Base-by-base conservation (phyloP, 1,139 yeast genomes). In the Yamadazyma dendronema region DNA sequence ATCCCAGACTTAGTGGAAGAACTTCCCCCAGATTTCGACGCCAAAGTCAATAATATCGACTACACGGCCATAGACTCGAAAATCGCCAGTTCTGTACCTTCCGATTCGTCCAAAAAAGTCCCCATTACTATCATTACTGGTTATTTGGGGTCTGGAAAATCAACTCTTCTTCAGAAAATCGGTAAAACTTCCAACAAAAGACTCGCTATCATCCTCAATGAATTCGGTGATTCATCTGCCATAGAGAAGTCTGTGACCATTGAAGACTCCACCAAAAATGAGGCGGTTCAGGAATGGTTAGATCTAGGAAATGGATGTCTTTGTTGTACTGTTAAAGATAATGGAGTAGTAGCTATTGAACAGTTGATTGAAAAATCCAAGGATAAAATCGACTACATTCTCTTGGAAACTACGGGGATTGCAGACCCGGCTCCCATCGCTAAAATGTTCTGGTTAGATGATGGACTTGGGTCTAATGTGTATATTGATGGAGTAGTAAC, bases 371-470 rank as follows among this genome's bases (percentile, higher is more conserved):
- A 80, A 34, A 74, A 81, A 34, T 77, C 84, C 28, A 84, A 82
- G 12, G 83, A 78, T 31, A 74, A 74, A 38, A 90, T 92, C 41
- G 98, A 94, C 57, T 86, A 92, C 54, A 89, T 92, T 19, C 60
- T 92, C 19, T 65, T 94, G 39, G 99, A 92, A 56, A 94, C 99
- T 0, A 88, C 97, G 0, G 99, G 99, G 0, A 73, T 94, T n/a
- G 98, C 99, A 0, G 97, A 92, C 56, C 98, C 98, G 0, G 97
- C 84, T 0, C 97, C 97, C 0, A 88, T 92, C 26, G 96, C 97
- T 7, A 79, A 81, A 48, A 92, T 92, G 96, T 92, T 92, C 60
- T 92, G 98, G 98, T 70, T 90, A 28, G 98, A 92, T 57, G 94
- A 86, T 25, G 97, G 92, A 0, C 66, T 92, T 39, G 74, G 83